phyloP scores from a whole-genome alignment of 1,139 yeast species.

The Sugiyamaella japonica region DNA sequence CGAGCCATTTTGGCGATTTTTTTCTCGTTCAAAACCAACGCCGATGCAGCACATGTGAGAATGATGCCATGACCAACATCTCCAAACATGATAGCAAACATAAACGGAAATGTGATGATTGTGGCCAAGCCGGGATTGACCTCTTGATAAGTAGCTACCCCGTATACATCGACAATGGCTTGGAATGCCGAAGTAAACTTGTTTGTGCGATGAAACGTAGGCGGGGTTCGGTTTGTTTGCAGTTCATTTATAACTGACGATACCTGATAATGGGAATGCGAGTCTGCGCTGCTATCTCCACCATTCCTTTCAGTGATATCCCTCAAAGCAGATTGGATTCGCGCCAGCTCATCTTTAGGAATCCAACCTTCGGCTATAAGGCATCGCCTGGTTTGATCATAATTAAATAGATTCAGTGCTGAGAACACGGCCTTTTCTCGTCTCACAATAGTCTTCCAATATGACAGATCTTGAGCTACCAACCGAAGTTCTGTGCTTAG shows the following conservation, averaged over 20 bases:
- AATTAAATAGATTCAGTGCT: constrained; percentile 77
- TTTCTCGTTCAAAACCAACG: constrained; percentile 68
- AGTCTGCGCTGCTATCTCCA: constrained; percentile 39
- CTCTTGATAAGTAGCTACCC: constrained; percentile 90
- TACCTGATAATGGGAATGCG: constrained; percentile 33
- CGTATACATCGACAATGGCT: constrained; percentile 91
- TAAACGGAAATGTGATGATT: constrained; percentile 91
- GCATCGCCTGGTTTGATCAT: constrained; percentile 81
- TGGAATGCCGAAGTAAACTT: constrained; percentile 93
- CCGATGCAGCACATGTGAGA: constrained; percentile 68
- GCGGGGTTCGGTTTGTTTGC: constrained; percentile 82
- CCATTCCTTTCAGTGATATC: constrained; percentile 60
- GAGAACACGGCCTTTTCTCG: constrained; percentile 76
- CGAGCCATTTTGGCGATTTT: constrained; percentile 63
- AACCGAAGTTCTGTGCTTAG: constrained; percentile 74
- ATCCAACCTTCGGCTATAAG: constrained; percentile 99
- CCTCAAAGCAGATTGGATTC: constrained; percentile 53
- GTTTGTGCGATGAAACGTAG: constrained; percentile 88
- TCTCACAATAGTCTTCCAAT: constrained; percentile 66
- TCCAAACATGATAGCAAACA: constrained; percentile 99
- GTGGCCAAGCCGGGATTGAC: constrained; percentile 97
- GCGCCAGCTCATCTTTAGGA: constrained; percentile 57
- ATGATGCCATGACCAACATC: constrained; percentile 95
- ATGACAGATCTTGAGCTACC: constrained; percentile 70
- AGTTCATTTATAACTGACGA: constrained; percentile 82